Evolutionary conservation across 2,329 filamentous ascomycete species (phyloP).

Genomic region (Chalaropsis thielavioides): DNA sequence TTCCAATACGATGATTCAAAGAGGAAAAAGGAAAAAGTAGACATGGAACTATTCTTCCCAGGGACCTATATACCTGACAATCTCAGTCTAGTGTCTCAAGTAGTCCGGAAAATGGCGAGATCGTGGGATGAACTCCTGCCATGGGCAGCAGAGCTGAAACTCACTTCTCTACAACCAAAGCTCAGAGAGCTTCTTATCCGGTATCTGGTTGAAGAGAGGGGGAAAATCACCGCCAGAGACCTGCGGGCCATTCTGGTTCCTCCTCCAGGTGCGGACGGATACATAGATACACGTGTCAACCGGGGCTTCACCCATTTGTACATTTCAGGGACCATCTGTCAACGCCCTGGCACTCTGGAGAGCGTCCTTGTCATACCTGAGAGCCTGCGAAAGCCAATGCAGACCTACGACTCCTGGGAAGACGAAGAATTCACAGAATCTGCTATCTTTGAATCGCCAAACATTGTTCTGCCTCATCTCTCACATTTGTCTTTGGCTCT

Average conservation of each 20-base stretch:
- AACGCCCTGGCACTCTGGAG: background rate
- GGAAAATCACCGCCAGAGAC: background rate
- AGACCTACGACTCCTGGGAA: slow-evolving; percentile 1
- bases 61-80: background rate
- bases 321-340: background rate
- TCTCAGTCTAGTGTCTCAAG: background rate
- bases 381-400: background rate
- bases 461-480: background rate
- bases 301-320: background rate
- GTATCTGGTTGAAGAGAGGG: background rate
- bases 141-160: background rate
- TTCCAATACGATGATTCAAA: background rate
- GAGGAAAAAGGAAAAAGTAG: background rate
- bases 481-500: background rate
- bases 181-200: background rate
- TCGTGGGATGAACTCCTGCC: background rate
- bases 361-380: background rate
- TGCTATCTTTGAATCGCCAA: background rate
- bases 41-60: background rate
- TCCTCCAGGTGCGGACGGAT: background rate
- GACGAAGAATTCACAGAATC: background rate
- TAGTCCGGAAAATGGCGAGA: background rate
- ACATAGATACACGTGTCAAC: background rate
- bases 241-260: slow-evolving; percentile 2
- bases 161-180: background rate